Percentiles rank a stretch among this genome's conserved stretches.
Evolutionary conservation across 208 protist genomes (phyloP).

Genomic region (Wallacemonas sp.): DNA sequence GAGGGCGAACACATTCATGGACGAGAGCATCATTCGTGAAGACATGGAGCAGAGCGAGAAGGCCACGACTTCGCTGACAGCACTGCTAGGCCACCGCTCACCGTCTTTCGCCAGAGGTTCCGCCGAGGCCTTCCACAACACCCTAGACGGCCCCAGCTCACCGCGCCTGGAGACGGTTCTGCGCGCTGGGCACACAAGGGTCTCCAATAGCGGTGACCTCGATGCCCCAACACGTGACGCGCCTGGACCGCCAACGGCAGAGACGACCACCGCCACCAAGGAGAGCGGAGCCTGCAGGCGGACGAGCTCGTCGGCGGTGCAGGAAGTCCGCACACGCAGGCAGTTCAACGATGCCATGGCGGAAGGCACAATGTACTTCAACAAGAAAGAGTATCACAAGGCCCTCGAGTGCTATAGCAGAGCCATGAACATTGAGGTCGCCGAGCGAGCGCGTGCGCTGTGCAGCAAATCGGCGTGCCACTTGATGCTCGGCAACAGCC

Average conservation of each 20-base stretch:
- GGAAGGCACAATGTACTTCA: constrained; percentile 55
- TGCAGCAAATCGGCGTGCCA: constrained; percentile 76
- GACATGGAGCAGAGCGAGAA: neutral
- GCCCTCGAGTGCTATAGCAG: constrained; percentile 69
- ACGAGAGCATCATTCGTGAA: constrained; percentile 6
- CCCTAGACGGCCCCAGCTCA: neutral
- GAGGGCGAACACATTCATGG: constrained; percentile 52
- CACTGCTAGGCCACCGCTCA: neutral
- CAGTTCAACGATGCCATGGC: constrained; percentile 51
- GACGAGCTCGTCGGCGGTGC: constrained; percentile 7
- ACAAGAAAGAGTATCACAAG: constrained; percentile 47
- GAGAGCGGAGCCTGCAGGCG: neutral
- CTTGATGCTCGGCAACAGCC: constrained; percentile 42
- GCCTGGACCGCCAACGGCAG: neutral
- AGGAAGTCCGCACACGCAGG: constrained; percentile 15
- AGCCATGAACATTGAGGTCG: constrained; percentile 51
- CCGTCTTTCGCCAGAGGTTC: neutral
- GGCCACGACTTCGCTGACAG: neutral
- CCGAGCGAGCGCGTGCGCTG: constrained; percentile 57
- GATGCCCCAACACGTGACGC: neutral
- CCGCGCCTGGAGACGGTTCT: neutral
- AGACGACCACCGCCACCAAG: neutral
- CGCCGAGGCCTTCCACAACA: neutral
- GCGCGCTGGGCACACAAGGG: neutral
- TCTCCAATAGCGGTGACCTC: neutral